Base-by-base conservation (phyloP, 176 grass and related monocot species). In the Alloteropsis semialata region DNA sequence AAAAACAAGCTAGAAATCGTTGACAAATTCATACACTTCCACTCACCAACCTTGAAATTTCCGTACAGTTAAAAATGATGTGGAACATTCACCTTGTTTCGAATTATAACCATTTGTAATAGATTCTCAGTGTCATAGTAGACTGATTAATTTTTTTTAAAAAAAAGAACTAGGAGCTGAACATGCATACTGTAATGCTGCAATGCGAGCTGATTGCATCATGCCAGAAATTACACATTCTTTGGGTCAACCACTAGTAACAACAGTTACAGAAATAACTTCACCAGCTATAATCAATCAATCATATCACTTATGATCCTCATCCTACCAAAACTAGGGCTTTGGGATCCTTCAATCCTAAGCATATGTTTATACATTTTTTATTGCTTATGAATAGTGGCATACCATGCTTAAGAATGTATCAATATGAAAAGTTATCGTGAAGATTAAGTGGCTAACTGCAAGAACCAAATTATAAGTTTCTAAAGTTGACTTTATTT, bases 401-500 rank as follows among this genome's bases (percentile, higher is more conserved):
- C 57, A 48, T 79, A 49, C 39, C 76, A 79, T 79, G 21, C 43
- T 49, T 64, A 79, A 46, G 28, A 48, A 46, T 10, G 0, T 24
- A 65, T 50, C 32, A 49, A 34, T 37, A 78, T 82, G 80, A 77
- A 76, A 25, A 71, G 3, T 44, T 64, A 50, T 30, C 25, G 76
- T 63, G 72, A 76, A 22, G 45, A 76, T 63, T 75, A 75, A 81
- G 3, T 64, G 41, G 32, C 27, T 60, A 45, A 60, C 42, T 11
- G 29, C 46, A 78, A 27, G 59, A 73, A 74, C 75, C 16, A 45
- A 59, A 41, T 50, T 28, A 57, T 64, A 65, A 79, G 42, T 37
- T 87, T 81, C 33, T 84, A 69, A 45, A 58, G 66, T 77, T 74
- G 71, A 65, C 36, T 57, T 84, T 36, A 44, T 67, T 59, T 84